Evolutionary conservation across 768 basidiomycete genomes (phyloP).

Genomic region (Boletus tomentosulus): DNA sequence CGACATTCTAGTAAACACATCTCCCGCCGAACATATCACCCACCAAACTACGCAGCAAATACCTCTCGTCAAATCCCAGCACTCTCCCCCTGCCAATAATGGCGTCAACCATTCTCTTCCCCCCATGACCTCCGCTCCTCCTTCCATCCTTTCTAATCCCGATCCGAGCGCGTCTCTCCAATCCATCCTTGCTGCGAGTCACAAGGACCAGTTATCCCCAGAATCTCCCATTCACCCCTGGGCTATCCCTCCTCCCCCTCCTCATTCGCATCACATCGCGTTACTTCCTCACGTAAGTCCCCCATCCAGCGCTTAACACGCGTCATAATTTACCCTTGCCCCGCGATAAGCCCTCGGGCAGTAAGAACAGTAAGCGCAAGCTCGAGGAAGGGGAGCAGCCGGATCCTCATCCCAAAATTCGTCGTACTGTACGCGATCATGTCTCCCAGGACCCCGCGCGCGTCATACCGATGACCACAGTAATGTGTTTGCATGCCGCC

Average conservation of each 20-base stretch:
- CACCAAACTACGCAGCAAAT: conserved; percentile 35
- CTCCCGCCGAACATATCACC: conserved; percentile 24
- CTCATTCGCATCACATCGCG: conserved; percentile 30
- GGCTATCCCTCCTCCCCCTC: conserved; percentile 29
- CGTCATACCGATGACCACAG: conserved; percentile 85
- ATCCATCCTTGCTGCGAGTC: conserved; percentile 33
- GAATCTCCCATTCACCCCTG: conserved; percentile 36
- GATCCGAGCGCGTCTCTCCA: conserved; percentile 39
- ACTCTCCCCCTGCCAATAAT: conserved; percentile 22
- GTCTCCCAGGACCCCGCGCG: conserved; percentile 70
- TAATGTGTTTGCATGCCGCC: conserved; percentile 85
- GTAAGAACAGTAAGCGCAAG: conserved; percentile 66
- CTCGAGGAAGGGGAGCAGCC: conserved; percentile 58
- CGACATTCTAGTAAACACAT: conserved; percentile 35
- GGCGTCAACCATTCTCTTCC: conserved; percentile 28
- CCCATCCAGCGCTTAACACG: conserved; percentile 26
- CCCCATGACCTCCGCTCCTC: conserved; percentile 27
- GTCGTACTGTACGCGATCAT: conserved; percentile 80
- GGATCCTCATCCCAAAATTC: conserved; percentile 72
- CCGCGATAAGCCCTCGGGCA: conserved; percentile 27
- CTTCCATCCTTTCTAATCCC: conserved; percentile 36
- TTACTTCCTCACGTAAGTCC: conserved; percentile 39
- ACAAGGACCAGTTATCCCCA: conserved; percentile 30
- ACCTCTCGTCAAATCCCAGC: conserved; percentile 22
- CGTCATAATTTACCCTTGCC: conserved; percentile 21